A percentile compares a stretch with the other conserved stretches of the same genome.
Evolutionary conservation across 148 eudicot species (phyloP).

Genomic region (Diospyros lotus): DNA sequence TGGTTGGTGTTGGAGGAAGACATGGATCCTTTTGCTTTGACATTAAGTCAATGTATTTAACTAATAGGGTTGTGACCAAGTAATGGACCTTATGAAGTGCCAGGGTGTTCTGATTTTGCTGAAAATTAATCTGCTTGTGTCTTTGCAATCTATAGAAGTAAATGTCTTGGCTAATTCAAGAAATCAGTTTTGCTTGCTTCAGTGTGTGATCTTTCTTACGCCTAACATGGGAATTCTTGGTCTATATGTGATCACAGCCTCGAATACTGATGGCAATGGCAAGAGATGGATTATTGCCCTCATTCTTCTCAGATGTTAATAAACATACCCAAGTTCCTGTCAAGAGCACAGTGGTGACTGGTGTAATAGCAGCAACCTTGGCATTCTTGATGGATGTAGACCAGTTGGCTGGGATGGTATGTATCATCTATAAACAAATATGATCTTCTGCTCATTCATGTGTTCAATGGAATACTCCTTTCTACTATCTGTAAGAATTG

Average conservation of each 20-base stretch:
- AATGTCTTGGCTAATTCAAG: background rate
- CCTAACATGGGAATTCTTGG: background rate
- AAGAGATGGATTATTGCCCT: conserved; percentile 89
- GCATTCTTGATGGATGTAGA: conserved; percentile 93
- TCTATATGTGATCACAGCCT: conserved; percentile 50
- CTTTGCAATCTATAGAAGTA: background rate
- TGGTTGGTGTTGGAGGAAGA: too few relatives aligned
- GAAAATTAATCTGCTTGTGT: background rate
- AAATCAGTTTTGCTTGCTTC: background rate
- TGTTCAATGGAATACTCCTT: background rate
- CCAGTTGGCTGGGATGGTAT: conserved; percentile 93
- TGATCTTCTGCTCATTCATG: background rate
- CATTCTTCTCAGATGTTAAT: conserved; percentile 89
- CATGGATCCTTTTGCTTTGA: too few relatives aligned
- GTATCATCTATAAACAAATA: conserved; percentile 1
- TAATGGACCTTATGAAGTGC: conserved; percentile 4
- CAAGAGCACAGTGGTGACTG: conserved; percentile 78
- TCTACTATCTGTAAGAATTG: background rate
- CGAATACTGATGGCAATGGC: conserved; percentile 98
- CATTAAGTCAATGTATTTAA: too few relatives aligned
- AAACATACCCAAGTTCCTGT: conserved; percentile 76
- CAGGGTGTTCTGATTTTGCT: background rate
- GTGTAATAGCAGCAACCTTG: conserved; percentile 63
- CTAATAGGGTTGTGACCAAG: background rate
- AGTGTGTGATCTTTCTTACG: background rate